These are phyloP conservation scores for Phytophthora pseudosyringae DNA, from an alignment of 352 stramenopile genomes.

Conservation along the genomic window DNA sequence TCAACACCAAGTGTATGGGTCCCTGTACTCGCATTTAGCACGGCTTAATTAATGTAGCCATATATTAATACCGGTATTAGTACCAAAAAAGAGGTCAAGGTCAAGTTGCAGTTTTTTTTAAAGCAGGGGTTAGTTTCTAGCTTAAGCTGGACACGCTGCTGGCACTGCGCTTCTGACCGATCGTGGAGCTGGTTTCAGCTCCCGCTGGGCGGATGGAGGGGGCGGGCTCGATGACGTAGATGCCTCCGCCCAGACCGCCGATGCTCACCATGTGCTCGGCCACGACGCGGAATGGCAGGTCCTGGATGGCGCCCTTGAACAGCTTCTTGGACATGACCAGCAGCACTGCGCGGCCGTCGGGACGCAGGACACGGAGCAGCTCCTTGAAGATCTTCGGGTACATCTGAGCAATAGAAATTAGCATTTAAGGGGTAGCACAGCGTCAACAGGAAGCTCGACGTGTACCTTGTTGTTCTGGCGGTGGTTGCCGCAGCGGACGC, in stretches of 20 bases:
- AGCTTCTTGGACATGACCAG: slow-evolving; percentile 85
- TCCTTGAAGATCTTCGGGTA: slow-evolving; percentile 83
- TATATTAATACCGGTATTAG: no score
- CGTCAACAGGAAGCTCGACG: neutral
- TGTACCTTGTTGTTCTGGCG: slow-evolving; percentile 70
- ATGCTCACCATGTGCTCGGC: slow-evolving; percentile 76
- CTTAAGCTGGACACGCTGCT: slow-evolving; percentile 23
- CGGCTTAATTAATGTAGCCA: no score
- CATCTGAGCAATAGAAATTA: slow-evolving; percentile 42
- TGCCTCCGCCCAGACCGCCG: slow-evolving; percentile 59
- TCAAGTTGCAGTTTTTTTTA: no score
- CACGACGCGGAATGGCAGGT: slow-evolving; percentile 47
- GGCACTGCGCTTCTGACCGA: slow-evolving; percentile 33
- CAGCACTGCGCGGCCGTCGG: slow-evolving; percentile 66
- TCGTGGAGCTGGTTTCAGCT: slow-evolving; percentile 12
- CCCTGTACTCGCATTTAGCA: no score
- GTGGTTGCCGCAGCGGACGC: slow-evolving; percentile 74
- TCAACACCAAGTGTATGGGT: neutral
- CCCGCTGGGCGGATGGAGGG: slow-evolving; percentile 11
- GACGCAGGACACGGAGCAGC: slow-evolving; percentile 64
- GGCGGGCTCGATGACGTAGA: slow-evolving; percentile 64
- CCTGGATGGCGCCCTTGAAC: slow-evolving; percentile 58
- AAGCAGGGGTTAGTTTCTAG: neutral
- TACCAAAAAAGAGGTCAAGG: no score
- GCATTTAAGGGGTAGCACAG: neutral